Percentiles rank a stretch among this genome's conserved stretches.
phyloP scores from a whole-genome alignment of 179 eudicot genomes.

The Patellifolia procumbens region DNA sequence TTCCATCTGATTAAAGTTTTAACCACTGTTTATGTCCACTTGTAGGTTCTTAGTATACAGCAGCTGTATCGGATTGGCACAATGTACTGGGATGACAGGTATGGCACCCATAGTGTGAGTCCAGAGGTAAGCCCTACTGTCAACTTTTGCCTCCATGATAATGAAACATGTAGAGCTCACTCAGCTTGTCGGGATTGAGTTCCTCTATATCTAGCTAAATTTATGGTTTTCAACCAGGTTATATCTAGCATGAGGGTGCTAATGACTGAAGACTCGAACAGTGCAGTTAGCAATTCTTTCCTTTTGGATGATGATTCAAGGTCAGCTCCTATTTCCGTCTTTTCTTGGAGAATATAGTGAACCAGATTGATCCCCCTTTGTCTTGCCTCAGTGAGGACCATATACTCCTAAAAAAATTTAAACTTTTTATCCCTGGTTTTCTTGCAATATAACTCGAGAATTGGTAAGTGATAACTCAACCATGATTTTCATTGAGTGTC shows the following conservation, averaged over 20 bases:
- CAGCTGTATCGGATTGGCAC: slow-evolving; percentile 93
- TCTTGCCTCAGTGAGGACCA: not conserved
- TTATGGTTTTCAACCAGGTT: slow-evolving; percentile 46
- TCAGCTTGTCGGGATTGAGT: not conserved
- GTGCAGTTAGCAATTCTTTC: slow-evolving; percentile 78
- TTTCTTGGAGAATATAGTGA: not conserved
- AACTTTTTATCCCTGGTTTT: not conserved
- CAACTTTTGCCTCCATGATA: not conserved
- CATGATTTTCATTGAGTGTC: not conserved
- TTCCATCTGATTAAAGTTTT: slow-evolving; percentile 15
- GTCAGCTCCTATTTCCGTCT: slow-evolving; percentile 32
- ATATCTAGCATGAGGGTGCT: slow-evolving; percentile 84
- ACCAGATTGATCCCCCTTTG: not conserved
- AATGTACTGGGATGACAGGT: slow-evolving; percentile 99
- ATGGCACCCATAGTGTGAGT: slow-evolving; percentile 89
- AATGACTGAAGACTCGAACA: slow-evolving; percentile 82
- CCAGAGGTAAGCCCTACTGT: slow-evolving; percentile 62
- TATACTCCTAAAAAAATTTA: not conserved
- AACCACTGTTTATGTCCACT: slow-evolving; percentile 15
- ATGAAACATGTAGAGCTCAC: not conserved
- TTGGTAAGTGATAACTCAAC: not conserved
- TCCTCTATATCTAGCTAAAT: not conserved
- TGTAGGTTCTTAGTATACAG: slow-evolving; percentile 85
- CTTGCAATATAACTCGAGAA: not conserved
- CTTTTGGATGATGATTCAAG: slow-evolving; percentile 88